Percentiles rank a stretch among this genome's conserved stretches.
phyloP scores from a whole-genome alignment of 495 filamentous ascomycete species.

The Mycothermus thermophilus region DNA sequence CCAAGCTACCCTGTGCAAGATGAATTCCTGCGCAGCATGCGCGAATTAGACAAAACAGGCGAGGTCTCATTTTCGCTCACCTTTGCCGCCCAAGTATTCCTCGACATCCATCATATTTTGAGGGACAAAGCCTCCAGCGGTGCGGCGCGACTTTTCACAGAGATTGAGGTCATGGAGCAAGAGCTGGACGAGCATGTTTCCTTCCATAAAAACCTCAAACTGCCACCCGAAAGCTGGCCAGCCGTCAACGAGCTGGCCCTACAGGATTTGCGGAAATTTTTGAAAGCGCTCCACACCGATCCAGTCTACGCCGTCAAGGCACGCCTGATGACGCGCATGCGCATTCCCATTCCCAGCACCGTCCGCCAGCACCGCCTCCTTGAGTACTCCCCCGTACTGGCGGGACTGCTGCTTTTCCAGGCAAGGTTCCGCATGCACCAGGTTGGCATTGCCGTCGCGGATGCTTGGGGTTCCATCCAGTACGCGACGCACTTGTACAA shows the following conservation, averaged over 20 bases:
- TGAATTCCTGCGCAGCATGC: constrained; percentile 25
- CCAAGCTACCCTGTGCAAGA: constrained; percentile 18
- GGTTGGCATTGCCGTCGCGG: constrained; percentile 16
- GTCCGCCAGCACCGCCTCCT: constrained; percentile 17
- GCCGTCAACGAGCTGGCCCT: constrained; percentile 16
- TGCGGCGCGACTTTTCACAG: constrained; percentile 8
- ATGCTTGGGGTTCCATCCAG: constrained; percentile 25
- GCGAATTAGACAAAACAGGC: constrained; percentile 11
- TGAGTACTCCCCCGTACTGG: constrained; percentile 17
- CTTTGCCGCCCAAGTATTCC: constrained; percentile 28
- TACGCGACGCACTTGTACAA: constrained; percentile 27
- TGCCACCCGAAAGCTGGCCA: constrained; percentile 22
- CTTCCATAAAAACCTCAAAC: constrained; percentile 23
- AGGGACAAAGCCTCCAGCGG: constrained; percentile 4
- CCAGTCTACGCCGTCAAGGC: constrained; percentile 1
- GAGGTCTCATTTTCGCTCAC: constrained; percentile 19
- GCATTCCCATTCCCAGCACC: not conserved
- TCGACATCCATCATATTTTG: constrained; percentile 26
- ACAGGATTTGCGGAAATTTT: constrained; percentile 2
- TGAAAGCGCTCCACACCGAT: constrained; percentile 14
- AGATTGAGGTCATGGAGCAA: constrained; percentile 9
- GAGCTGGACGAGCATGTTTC: constrained; percentile 19
- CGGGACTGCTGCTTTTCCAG: constrained; percentile 22
- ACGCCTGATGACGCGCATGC: not conserved
- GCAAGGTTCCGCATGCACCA: constrained; percentile 15